Evolutionary conservation across 768 basidiomycete genomes (phyloP).

Genomic region (Hericium alpestre): DNA sequence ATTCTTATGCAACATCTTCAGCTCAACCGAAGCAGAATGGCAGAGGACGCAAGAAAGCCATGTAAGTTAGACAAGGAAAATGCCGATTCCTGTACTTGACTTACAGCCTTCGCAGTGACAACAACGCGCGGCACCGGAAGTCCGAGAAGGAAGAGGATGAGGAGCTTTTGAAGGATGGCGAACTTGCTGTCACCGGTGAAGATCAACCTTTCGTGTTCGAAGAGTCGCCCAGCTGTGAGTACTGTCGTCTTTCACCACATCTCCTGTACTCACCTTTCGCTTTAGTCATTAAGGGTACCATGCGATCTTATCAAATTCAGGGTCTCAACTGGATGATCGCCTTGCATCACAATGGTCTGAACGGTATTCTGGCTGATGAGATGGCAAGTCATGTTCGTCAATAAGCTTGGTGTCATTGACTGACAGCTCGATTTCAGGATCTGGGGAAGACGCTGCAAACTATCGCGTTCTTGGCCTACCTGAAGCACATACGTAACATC

Average conservation of each 20-base stretch:
- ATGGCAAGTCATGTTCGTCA: conserved; percentile 42
- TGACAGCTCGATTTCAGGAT: conserved; percentile 39
- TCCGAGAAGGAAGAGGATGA: conserved; percentile 99
- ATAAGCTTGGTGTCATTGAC: not conserved
- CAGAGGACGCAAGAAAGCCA: conserved; percentile 73
- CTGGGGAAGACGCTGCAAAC: conserved; percentile 98
- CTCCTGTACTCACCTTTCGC: not conserved
- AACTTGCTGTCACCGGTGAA: conserved; percentile 66
- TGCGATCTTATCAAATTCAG: conserved; percentile 92
- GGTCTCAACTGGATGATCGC: conserved; percentile 98
- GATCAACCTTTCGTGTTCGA: conserved; percentile 94
- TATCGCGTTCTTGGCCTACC: conserved; percentile 91
- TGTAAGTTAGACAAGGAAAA: conserved; percentile 29
- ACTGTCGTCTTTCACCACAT: not conserved
- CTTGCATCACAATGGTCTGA: conserved; percentile 90
- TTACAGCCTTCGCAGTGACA: conserved; percentile 38
- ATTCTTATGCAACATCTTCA: too few relatives aligned
- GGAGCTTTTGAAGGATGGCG: conserved; percentile 82
- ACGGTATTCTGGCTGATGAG: conserved; percentile 95
- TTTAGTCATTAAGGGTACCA: conserved; percentile 75
- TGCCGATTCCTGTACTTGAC: not conserved
- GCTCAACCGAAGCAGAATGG: conserved; percentile 80
- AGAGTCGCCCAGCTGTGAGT: conserved; percentile 77
- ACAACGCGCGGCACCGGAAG: conserved; percentile 76
- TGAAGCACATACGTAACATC: conserved; percentile 71